phyloP scores from a whole-genome alignment of 1,284 basidiomycete species.

The Cutaneotrichosporon sp. region DNA sequence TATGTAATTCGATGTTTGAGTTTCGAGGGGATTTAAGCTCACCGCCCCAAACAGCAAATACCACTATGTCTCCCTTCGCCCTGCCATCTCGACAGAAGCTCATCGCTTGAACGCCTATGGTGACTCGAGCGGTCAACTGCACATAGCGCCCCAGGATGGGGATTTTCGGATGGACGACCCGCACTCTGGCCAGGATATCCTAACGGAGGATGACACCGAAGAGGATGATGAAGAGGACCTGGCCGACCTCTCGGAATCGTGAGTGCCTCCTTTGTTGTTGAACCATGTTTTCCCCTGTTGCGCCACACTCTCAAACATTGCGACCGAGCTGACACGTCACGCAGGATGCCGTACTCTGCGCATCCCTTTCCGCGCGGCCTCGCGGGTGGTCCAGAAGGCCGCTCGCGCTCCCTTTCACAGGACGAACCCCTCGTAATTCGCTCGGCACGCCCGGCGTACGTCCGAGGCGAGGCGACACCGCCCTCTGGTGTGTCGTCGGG shows the following conservation, averaged over 20 bases:
- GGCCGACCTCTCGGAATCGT: constrained; percentile 14
- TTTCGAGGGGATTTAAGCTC: too few species aligned
- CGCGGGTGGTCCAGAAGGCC: not conserved
- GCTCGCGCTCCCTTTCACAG: constrained; percentile 11
- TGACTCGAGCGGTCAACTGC: constrained; percentile 33
- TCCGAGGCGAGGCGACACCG: constrained; percentile 3
- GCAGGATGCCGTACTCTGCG: constrained; percentile 6
- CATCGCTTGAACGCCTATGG: constrained; percentile 86
- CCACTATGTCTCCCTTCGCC: constrained; percentile 58
- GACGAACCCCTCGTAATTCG: constrained; percentile 11
- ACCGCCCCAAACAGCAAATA: constrained; percentile 27
- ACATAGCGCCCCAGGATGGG: constrained; percentile 19
- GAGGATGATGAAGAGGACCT: constrained; percentile 39
- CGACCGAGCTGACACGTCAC: not conserved
- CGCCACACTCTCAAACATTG: not conserved
- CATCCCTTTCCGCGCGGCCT: constrained; percentile 11
- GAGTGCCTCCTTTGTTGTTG: not conserved
- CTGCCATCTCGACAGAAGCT: constrained; percentile 77
- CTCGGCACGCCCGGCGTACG: constrained; percentile 15
- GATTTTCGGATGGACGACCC: constrained; percentile 15
- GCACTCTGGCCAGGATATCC: constrained; percentile 13
- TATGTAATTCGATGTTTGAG: constrained; percentile 3
- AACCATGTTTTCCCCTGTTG: not conserved
- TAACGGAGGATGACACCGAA: constrained; percentile 25
- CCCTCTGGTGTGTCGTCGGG: constrained; percentile 3